Percentiles rank a stretch among this genome's conserved stretches.
Conservation (phyloP, 257 asterid species). For the Primulina eburnea region DNA sequence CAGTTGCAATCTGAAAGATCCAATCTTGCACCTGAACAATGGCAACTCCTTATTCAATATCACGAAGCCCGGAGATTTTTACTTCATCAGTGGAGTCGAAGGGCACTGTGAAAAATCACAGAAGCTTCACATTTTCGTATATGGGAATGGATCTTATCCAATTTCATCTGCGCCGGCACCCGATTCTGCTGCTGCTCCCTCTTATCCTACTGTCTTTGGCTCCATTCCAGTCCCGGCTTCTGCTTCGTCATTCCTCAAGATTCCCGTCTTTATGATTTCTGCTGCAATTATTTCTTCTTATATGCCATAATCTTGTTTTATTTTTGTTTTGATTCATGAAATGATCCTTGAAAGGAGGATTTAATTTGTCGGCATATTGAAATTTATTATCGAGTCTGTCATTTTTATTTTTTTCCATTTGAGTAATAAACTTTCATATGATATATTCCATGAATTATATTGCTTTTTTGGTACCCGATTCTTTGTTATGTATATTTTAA, state of each 20-base stretch:
- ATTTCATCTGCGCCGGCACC: slow-evolving; percentile 42
- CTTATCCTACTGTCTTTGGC: slow-evolving; percentile 61
- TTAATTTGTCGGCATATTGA: neutral
- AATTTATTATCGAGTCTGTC: neutral
- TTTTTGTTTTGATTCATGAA: no score
- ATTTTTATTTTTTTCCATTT: neutral
- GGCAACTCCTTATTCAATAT: slow-evolving; percentile 83
- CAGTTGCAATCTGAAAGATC: slow-evolving; percentile 71
- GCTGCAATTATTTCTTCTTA: slow-evolving; percentile 29
- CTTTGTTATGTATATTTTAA: neutral
- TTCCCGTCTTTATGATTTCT: slow-evolving; percentile 33
- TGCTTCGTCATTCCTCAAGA: slow-evolving; percentile 26
- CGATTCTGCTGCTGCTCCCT: slow-evolving; percentile 39
- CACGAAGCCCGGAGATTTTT: slow-evolving; percentile 51
- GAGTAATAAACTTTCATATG: no score
- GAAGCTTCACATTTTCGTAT: slow-evolving; percentile 58
- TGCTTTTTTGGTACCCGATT: neutral
- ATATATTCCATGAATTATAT: neutral
- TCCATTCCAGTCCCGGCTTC: slow-evolving; percentile 58
- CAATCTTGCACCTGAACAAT: slow-evolving; percentile 64
- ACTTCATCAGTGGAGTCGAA: slow-evolving; percentile 72
- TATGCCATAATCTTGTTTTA: neutral
- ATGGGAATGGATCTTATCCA: slow-evolving; percentile 56
- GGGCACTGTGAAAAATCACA: slow-evolving; percentile 66
- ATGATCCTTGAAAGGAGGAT: neutral